Base-by-base conservation (phyloP, 257 asterid species). In the Asclepias syriaca region DNA sequence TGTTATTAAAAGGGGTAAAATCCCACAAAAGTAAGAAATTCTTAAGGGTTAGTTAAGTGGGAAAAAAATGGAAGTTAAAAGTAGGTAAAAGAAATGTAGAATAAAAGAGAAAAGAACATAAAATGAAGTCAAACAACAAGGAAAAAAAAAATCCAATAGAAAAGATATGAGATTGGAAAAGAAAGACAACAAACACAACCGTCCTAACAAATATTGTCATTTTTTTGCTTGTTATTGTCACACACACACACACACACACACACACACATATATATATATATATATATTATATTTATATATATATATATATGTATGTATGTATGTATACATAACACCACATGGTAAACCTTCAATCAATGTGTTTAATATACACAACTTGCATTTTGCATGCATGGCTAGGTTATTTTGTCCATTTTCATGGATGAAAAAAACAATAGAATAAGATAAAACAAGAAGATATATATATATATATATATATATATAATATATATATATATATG, bases 51-150 rank as follows among this genome's bases (percentile, higher is more conserved):
- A n/a, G n/a, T n/a, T n/a, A n/a, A n/a, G n/a, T n/a, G n/a, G n/a
- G n/a, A n/a, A n/a, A n/a, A n/a, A n/a, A n/a, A n/a, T n/a, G n/a
- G n/a, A n/a, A n/a, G n/a, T n/a, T n/a, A 24, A 24, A 59, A 27
- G 1, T 50, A 50, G 55, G 7, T 50, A 14, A 50, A 50, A 50
- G 55, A 50, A 50, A 50, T 50, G 10, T 6, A 50, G 7, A 50
- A 50, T 13, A 14, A 49, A 4, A 50, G 19, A 50, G 21, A 65
- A 32, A 65, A 54, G 43, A 71, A 53, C 21, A 53, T 3, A 55
- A 50, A 64, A 45, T 7, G 40, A 65, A 65, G 77, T 73, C 77
- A 65, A 73, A 64, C 12, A 46, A n/a, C 70, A 63, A 1, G 32
- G 3, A n/a, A 39, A 6, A 37, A 6, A 37, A 63, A 60, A 72